Base-by-base conservation (phyloP, 129 eudicot genomes). In the carrot (Daucus carota) region DNA sequence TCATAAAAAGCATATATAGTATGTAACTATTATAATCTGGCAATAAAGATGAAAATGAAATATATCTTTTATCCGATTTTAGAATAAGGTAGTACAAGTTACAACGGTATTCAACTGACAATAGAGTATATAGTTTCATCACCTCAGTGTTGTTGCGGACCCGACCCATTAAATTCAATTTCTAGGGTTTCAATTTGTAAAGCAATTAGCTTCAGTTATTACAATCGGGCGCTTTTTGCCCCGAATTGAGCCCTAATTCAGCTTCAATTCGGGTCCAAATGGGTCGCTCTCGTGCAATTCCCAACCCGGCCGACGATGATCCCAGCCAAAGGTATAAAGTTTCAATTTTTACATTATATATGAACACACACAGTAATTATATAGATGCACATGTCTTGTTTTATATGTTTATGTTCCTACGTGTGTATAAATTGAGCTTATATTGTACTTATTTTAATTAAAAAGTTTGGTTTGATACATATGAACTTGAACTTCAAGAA, bases 221-320 rank as follows among this genome's bases (percentile, higher is more conserved):
- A 0, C 76, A 20, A 71, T 77, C 73, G 74, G 50, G 2, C n/a
- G 44, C 44, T 66, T 15, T 70, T 18, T 1, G 28, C 17, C 45
- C 31, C 47, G 16, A 24, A 75, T 75, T 40, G 70, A 63, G 59
- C 72, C 79, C 79, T 65, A 62, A 63, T 54, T 17, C 34, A 44
- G 41, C 63, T 22, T 10, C 44, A 66, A 31, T 65, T 77, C 74
- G 59, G 75, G 71, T 46, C 75, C 68, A 18, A 83, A 92, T 92
- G 97, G 97, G 96, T 41, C 96, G 97, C 34, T 89, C 96, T 66
- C 88, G 97, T 41, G 89, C 97, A 42, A 81, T 78, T 32, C 79
- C 85, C 74, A 85, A 81, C 74, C 63, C 91, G 60, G 78, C 88
- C 10, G 89, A 88, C 15, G 97, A 87, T 60, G 96, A 89, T 84